Percentiles rank a stretch among this genome's conserved stretches.
phyloP scores from a whole-genome alignment of 805 yeast species.

The Spathaspora sp. region DNA sequence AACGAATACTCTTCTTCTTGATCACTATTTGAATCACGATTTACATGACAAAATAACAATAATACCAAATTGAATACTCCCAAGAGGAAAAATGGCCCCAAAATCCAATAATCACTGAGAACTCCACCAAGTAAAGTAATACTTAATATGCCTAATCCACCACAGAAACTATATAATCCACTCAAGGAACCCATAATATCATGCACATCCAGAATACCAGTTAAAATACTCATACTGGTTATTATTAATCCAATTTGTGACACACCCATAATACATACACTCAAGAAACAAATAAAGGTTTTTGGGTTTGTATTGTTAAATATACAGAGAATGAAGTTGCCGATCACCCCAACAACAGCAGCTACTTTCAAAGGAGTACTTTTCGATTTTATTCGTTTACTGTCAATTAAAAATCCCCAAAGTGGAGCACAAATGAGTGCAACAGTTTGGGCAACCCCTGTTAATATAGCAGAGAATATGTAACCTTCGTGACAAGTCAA shows the following conservation, averaged over 20 bases:
- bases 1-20: not conserved
- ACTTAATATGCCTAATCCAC: slow-evolving; percentile 63
- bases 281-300: slow-evolving; percentile 33
- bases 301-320: slow-evolving; percentile 27
- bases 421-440: slow-evolving; percentile 61
- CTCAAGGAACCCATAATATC: slow-evolving; percentile 58
- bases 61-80: slow-evolving; percentile 34
- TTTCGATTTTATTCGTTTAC: slow-evolving; percentile 23
- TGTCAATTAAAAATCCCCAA: slow-evolving; percentile 58
- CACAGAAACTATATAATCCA: slow-evolving; percentile 66
- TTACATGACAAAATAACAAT: slow-evolving; percentile 11
- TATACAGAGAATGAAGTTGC: slow-evolving; percentile 30
- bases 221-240: slow-evolving; percentile 57
- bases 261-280: slow-evolving; percentile 46
- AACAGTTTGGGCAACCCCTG: slow-evolving; percentile 61
- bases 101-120: slow-evolving; percentile 53
- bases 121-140: slow-evolving; percentile 61
- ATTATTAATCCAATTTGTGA: slow-evolving; percentile 62
- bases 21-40: not conserved
- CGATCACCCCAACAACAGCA: slow-evolving; percentile 35
- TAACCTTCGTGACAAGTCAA: slow-evolving; percentile 59
- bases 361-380: slow-evolving; percentile 35
- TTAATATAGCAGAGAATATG: slow-evolving; percentile 60
- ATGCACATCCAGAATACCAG: slow-evolving; percentile 19
- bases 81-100: slow-evolving; percentile 57